Conservation (phyloP, 495 filamentous ascomycete genomes). For the Penicillium canariense region DNA sequence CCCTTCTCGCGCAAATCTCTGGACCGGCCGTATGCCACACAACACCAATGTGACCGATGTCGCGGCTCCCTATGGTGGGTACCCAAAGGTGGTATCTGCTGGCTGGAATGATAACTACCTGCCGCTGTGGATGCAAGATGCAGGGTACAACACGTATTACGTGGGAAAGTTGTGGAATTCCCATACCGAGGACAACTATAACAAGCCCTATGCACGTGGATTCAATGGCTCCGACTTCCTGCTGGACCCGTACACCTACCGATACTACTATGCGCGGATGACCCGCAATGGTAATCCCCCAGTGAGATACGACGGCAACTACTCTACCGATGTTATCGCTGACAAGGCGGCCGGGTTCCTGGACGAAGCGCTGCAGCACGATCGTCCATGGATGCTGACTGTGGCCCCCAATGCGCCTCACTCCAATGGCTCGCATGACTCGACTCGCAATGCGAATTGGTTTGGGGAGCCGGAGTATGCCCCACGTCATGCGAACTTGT, state of each 20-base stretch:
- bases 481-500: slow-evolving; percentile 28
- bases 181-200: slow-evolving; percentile 55
- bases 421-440: slow-evolving; percentile 26
- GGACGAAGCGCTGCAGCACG: slow-evolving; percentile 49
- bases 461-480: slow-evolving; percentile 33
- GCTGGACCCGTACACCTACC: slow-evolving; percentile 67
- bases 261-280: slow-evolving; percentile 58
- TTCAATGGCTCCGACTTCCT: slow-evolving; percentile 58
- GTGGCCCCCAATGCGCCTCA: slow-evolving; percentile 66
- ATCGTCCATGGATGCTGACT: slow-evolving; percentile 61
- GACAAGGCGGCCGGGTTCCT: slow-evolving; percentile 59
- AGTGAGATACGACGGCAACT: slow-evolving; percentile 49
- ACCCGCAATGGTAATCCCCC: slow-evolving; percentile 56
- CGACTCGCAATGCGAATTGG: slow-evolving; percentile 13
- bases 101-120: slow-evolving; percentile 64
- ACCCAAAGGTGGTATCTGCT: slow-evolving; percentile 60
- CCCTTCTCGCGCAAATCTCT: slow-evolving; percentile 50
- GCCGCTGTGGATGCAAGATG: slow-evolving; percentile 64
- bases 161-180: slow-evolving; percentile 68
- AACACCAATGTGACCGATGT: slow-evolving; percentile 8
- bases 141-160: slow-evolving; percentile 68
- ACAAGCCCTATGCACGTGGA: slow-evolving; percentile 54
- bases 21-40: slow-evolving; percentile 32
- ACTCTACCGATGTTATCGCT: slow-evolving; percentile 59
- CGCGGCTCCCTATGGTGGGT: slow-evolving; percentile 43